Evolutionary conservation across 225 moss, liverwort and hornwort genomes (phyloP), one percentile per base, ranked within the genome.

Genomic region (Polytrichum commune): DNA sequence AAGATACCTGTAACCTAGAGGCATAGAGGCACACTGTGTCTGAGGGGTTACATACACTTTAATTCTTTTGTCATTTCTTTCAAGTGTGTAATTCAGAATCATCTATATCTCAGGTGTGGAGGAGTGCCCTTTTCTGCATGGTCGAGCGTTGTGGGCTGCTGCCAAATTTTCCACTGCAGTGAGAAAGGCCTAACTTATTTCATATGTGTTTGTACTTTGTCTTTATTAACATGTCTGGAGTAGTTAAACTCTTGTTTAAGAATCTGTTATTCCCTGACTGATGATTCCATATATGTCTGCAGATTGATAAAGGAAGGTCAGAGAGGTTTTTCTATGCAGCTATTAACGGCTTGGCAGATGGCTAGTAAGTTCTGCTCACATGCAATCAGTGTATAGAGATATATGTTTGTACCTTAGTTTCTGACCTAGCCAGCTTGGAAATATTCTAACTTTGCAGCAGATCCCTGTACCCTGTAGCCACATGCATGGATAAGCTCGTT

Each of bases 111-210:
- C 81, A 95, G 95, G 90, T 72, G 78, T 83, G 78, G 84, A 85
- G 80, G 85, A 89, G 57, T 95, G 92, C 73, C 87, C 95, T 6
- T 95, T 95, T 73, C 83, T 95, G 73, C 92, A 89, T 76, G 95
- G 95, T 62, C 87, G 95, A 19, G 95, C 90, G 23, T 81, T 95
- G 72, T 95, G 95, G 95, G 95, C 92, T 62, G 95, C 95, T 67
- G 95, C 95, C 27, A 95, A 95, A 81, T 92, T 95, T 75, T 89
- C 92, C 22, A 79, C 84, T 72, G 81, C 81, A 33, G 94, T 95
- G 62, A 87, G 92, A 75, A 54, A 61, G 60, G 18, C 22, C 26
- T n/a, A n/a, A n/a, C 46, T 13, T 46, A 13, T 13, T 46, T 3
- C 46, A 62, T 66, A 13, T 46, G 46, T 46, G 4, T 46, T 46